A percentile compares a stretch with the other conserved stretches of the same genome.
Evolutionary conservation across 805 yeast genomes (phyloP).

Genomic region (Hanseniaspora valbyensis): DNA sequence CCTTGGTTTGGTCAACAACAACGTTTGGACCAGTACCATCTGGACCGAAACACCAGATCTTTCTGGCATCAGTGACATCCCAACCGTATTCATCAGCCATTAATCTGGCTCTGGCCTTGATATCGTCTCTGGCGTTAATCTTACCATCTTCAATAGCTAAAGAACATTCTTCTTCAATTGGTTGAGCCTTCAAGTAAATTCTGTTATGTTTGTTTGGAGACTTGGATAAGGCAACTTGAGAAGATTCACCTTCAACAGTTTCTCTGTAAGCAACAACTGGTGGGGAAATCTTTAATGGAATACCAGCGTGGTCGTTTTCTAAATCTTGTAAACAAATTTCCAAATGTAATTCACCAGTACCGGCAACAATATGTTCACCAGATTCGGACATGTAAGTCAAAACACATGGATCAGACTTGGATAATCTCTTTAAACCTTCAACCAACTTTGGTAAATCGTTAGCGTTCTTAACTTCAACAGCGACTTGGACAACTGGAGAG

Average conservation of each 20-base stretch:
- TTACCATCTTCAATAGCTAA: slow-evolving; percentile 87
- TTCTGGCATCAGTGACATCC: slow-evolving; percentile 99
- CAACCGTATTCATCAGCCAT: slow-evolving; percentile 98
- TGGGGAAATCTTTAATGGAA: slow-evolving; percentile 94
- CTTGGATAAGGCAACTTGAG: slow-evolving; percentile 93
- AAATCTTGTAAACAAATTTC: slow-evolving; percentile 94
- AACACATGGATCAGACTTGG: slow-evolving; percentile 99
- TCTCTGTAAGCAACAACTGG: slow-evolving; percentile 99
- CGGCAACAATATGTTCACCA: slow-evolving; percentile 99
- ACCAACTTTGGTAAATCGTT: slow-evolving; percentile 98
- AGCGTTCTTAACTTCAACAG: slow-evolving; percentile 99
- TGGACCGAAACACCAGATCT: slow-evolving; percentile 99
- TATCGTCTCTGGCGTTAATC: slow-evolving; percentile 90
- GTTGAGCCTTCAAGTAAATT: slow-evolving; percentile 94
- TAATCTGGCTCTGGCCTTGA: slow-evolving; percentile 97
- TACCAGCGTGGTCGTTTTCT: slow-evolving; percentile 98
- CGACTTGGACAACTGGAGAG: slow-evolving; percentile 98
- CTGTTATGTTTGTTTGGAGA: slow-evolving; percentile 99
- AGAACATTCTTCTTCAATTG: slow-evolving; percentile 86
- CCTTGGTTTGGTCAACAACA: slow-evolving; percentile 99
- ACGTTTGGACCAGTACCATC: slow-evolving; percentile 98
- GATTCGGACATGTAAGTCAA: slow-evolving; percentile 74
- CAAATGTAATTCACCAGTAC: slow-evolving; percentile 99
- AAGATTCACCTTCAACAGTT: slow-evolving; percentile 87
- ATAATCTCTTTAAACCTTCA: slow-evolving; percentile 99